Base-by-base conservation (phyloP, 2,329 filamentous ascomycete genomes). In the Scedosporium dehoogii region DNA sequence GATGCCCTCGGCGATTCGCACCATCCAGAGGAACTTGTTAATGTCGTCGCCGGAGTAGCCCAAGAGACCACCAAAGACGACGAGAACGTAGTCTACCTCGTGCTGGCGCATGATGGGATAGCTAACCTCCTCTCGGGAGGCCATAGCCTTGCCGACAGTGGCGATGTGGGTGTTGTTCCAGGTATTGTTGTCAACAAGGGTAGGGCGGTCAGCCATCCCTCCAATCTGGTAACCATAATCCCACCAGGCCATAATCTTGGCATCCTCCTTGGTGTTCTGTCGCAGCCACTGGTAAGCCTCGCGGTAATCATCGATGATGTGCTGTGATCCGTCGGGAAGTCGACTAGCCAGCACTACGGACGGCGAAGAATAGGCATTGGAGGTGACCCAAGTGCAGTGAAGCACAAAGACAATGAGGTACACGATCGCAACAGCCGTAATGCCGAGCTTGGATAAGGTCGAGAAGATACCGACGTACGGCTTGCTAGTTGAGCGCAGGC, bases 131-230 rank as follows among this genome's bases (percentile, higher is more conserved):
- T 99, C 94, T 56, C 90, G 83, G 6, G 92, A 97, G 78, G 90
- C 94, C 94, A 99, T 97, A 51, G 94, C 94, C 80, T 99, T 99
- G 71, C 94, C 94, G 63, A 99, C 94, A 14, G 94, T 99, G 61
- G 94, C 94, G 76, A 99, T 99, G 75, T 99, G 94, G 6, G 94
- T 99, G 80, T 99, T 99, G 82, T 99, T 99, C 94, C 94, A 99
- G 2, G 94, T 99, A 79, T 99, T 99, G 82, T 99, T 99, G 81
- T 99, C 94, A 41, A 99, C 94, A 41, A 99, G 82, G 1, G 94
- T 99, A 41, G 94, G 94, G 62, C 94, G 86, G 75, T 99, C 94
- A 59, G 94, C 94, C 94, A 99, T 99, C 68, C 94, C 94, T 78
- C 94, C 94, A 75, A 99, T 99, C 78, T 99, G 94, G 79, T 99